These are phyloP conservation scores for Ogataea salicorniae DNA, from an alignment of 805 yeast species.

Conservation along the genomic window DNA sequence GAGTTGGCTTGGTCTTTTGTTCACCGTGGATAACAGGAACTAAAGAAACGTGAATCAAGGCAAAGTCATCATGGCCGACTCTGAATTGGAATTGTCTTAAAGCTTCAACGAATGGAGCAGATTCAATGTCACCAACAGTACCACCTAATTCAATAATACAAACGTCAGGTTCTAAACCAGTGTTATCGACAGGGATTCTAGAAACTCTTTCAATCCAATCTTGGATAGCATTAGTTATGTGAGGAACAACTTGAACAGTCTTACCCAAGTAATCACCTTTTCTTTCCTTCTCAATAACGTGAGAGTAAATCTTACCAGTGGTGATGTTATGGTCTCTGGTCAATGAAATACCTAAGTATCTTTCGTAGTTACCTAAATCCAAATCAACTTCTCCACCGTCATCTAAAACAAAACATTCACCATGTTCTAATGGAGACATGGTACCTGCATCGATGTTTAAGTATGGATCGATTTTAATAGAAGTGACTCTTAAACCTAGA, in stretches of 20 bases:
- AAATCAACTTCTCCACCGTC: slow-evolving; percentile 99
- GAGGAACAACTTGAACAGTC: slow-evolving; percentile 99
- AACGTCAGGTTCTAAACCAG: slow-evolving; percentile 87
- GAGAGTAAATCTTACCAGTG: slow-evolving; percentile 94
- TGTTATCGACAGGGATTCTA: slow-evolving; percentile 82
- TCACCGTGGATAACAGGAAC: slow-evolving; percentile 99
- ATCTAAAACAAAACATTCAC: slow-evolving; percentile 95
- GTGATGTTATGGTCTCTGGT: slow-evolving; percentile 95
- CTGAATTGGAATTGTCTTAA: slow-evolving; percentile 97
- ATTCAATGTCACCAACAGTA: slow-evolving; percentile 98
- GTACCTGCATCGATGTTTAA: slow-evolving; percentile 99
- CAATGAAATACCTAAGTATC: slow-evolving; percentile 89
- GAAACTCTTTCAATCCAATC: slow-evolving; percentile 97
- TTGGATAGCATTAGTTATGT: slow-evolving; percentile 93
- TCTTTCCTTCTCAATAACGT: slow-evolving; percentile 91
- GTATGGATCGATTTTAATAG: slow-evolving; percentile 97
- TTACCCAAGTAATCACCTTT: slow-evolving; percentile 97
- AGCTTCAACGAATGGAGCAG: slow-evolving; percentile 98
- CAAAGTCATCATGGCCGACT: slow-evolving; percentile 90
- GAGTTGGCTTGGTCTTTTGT: slow-evolving; percentile 98
- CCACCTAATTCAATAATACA: slow-evolving; percentile 98
- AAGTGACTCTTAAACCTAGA: slow-evolving; percentile 88
- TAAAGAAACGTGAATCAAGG: slow-evolving; percentile 91
- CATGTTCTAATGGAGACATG: slow-evolving; percentile 98
- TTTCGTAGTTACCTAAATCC: slow-evolving; percentile 96